Evolutionary conservation across 371 early-diverging fungal species (phyloP), one percentile per base, ranked within the genome.

Genomic region (Mucor saturninus): DNA sequence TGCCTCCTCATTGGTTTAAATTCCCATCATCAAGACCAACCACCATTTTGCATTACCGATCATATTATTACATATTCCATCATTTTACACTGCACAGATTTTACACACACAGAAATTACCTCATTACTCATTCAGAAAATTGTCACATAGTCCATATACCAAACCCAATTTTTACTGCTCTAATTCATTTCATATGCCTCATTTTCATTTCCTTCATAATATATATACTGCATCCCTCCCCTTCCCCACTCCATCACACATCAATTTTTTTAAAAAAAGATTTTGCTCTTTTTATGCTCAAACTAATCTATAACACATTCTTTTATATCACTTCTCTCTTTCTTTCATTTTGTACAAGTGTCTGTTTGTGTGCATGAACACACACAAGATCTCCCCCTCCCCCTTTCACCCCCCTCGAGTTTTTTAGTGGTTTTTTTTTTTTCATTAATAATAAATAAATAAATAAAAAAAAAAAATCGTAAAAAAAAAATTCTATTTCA

Each of bases 401-500:
- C 26, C 4, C 9, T 26, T 42, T 8, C 28, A 29, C 30, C 10
- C 14, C 40, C 29, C 30, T 39, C 40, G 15, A 4, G 10, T 45
- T 31, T 32, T 31, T 31, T 43, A 13, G 43, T n/a, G 39, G 13
- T 7, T 28, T 29, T 38, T 7, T 28, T 29, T 38, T 40, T 42
- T 55, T 21, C 21, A 21, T 21, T 6, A 46, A 46, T 21, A 46
- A 46, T 46, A 46, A 46, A 42, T n/a, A 42, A 28, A 28, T 43
- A 56, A 46, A 46, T 46, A 46, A 46, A 42, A 31, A 42, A 28
- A 28, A 56, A 56, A 31, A 56, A 56, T 13, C 1, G 2, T 45
- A 45, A 31, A 45, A 37, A 45, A 45, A 35, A 31, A 21, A 21
- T 14, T 48, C 32, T 65, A 65, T 65, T 61, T 56, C 38, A 72